phyloP scores from a whole-genome alignment of 2,329 filamentous ascomycete species.

The Cordyceps cicadae region DNA sequence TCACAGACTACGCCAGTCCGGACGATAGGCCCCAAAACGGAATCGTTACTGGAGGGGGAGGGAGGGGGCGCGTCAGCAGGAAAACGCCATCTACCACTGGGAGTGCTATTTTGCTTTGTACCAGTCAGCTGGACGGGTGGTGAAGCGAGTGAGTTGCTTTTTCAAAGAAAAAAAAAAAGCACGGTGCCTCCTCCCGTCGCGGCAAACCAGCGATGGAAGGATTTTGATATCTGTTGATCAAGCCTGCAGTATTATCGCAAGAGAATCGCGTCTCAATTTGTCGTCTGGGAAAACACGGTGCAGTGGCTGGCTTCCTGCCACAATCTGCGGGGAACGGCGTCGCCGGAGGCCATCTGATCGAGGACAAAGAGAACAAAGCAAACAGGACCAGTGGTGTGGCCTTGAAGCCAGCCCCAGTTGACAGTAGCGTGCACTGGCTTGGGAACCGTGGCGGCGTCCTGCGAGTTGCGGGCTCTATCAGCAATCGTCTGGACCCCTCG shows the following conservation, averaged over 20 bases:
- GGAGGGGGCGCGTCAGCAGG: slow-evolving; percentile 5
- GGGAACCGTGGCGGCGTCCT: not conserved
- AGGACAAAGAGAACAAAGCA: not conserved
- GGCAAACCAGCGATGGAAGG: not conserved
- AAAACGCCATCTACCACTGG: slow-evolving; percentile 2
- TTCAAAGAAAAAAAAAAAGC: not conserved
- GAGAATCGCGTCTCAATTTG: too few species aligned
- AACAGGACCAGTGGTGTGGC: not conserved
- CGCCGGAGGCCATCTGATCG: not conserved
- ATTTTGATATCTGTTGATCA: not conserved
- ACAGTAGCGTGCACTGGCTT: not conserved
- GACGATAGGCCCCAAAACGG: slow-evolving; percentile 8
- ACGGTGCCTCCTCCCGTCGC: not conserved
- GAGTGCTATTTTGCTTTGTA: not conserved
- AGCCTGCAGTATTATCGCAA: too few species aligned
- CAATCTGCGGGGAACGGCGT: not conserved
- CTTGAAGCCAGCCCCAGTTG: not conserved
- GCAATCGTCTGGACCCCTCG: not conserved
- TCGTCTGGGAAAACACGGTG: too few species aligned
- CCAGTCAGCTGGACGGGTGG: not conserved
- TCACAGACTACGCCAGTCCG: slow-evolving; percentile 8
- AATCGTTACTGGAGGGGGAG: slow-evolving; percentile 3
- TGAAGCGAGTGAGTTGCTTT: not conserved
- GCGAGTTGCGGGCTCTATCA: not conserved
- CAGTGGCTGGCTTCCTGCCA: not conserved